Base-by-base conservation (phyloP, 352 stramenopile genomes). In the Pythium coloratum region DNA sequence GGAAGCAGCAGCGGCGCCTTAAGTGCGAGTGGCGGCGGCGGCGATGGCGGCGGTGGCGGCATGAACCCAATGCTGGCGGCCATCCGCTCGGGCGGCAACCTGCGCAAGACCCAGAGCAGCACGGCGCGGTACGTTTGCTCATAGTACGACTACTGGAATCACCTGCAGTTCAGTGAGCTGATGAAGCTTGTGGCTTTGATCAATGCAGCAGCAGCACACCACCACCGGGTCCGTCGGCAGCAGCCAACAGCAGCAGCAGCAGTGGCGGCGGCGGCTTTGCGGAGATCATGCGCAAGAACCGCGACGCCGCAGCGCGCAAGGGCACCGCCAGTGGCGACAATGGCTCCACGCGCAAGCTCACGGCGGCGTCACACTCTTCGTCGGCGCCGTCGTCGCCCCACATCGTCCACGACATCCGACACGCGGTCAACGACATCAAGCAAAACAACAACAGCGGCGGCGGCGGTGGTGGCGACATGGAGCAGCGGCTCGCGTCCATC, bases 261-360 rank as follows among this genome's bases (percentile, higher is more conserved):
- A 62, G 76, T 13, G 75, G 75, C 18, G 68, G 80, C 14, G 76
- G 75, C 20, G 81, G 84, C 20, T 95, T 96, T 73, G 84, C 89
- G 0, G 89, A 96, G 64, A 96, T 96, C 71, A 96, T 96, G 86
- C 80, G 86, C 51, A 93, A 92, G 71, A 96, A 95, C 75, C 82
- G 87, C 26, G 87, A 95, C 62, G 89, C 89, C 16, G 86, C 87
- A 2, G 87, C 87, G 3, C 76, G 83, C n/a, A 90, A 76, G 63
- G 71, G 74, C 64, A 2, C 60, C 60, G 26, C 51, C 62, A 51
- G 59, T 30, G 47, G 55, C 50, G 66, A 69, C 9, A 57, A 36
- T 26, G 20, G 47, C 26, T 18, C 6, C n/a, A 24, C 13, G 12
- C 47, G 58, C 38, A 64, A 65, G 24, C 8, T 28, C 57, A 18